Conservation (phyloP, 1,139 yeast genomes). For the Magnusiomyces suaveolens region DNA sequence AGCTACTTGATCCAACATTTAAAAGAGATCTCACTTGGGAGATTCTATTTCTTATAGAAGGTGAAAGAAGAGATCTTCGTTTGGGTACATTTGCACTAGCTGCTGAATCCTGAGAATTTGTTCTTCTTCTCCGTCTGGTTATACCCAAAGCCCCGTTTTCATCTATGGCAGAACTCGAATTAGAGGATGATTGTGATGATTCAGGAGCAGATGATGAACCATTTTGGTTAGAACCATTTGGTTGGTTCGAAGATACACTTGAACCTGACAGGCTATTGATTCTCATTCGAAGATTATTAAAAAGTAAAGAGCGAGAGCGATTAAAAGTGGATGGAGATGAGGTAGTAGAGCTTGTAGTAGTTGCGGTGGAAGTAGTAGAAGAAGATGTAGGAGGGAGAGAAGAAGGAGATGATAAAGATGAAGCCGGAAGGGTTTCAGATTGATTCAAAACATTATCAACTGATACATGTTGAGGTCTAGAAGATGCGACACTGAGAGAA, state of each 20-base stretch:
- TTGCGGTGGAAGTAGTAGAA: not conserved
- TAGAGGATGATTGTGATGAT: not conserved
- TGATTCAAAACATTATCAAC: not conserved
- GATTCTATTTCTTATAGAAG: not conserved
- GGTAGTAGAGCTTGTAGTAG: not conserved
- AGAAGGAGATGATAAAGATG: too few relatives aligned
- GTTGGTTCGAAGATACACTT: not conserved
- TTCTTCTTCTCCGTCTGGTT: conserved; percentile 1
- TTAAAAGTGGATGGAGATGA: not conserved
- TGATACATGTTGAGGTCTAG: not conserved
- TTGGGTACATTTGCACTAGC: not conserved
- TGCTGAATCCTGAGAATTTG: not conserved
- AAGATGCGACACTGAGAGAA: not conserved
- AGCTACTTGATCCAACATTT: not conserved
- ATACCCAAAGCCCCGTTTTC: not conserved
- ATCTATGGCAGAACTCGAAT: not conserved
- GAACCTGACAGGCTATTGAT: not conserved
- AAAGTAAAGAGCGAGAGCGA: not conserved
- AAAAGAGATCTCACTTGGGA: conserved; percentile 6
- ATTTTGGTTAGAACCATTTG: not conserved
- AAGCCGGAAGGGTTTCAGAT: not conserved
- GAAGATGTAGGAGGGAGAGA: too few relatives aligned
- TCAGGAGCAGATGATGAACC: not conserved
- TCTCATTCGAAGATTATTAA: not conserved
- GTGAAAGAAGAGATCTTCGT: conserved; percentile 3